phyloP scores from a whole-genome alignment of 306 rosid genomes.

The Malus sieversii region DNA sequence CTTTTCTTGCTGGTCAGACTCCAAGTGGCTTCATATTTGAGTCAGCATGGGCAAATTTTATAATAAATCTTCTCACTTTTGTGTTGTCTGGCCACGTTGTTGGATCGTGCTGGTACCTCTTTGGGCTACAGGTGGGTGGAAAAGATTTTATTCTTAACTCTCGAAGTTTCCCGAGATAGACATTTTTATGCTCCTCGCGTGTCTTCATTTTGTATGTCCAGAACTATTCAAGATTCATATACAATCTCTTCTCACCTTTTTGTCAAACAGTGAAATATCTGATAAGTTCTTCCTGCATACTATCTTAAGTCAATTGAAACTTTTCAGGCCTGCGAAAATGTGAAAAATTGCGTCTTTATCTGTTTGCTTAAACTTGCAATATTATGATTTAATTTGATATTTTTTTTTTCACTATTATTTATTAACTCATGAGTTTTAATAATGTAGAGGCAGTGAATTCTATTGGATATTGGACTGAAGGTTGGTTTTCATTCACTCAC shows the following conservation, averaged over 20 bases:
- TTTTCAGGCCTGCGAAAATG: background rate
- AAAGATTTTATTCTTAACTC: background rate
- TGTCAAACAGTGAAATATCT: background rate
- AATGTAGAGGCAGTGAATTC: background rate
- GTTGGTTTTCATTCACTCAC: background rate
- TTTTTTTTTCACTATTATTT: background rate
- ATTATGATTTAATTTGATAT: background rate
- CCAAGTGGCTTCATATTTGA: slow-evolving; percentile 70
- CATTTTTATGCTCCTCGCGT: background rate
- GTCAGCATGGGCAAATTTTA: slow-evolving; percentile 70
- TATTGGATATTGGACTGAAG: background rate
- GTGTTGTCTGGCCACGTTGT: slow-evolving; percentile 67
- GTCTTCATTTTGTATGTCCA: background rate
- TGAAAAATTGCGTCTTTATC: background rate
- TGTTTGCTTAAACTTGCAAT: background rate
- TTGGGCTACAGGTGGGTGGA: slow-evolving; percentile 66
- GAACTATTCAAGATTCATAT: background rate
- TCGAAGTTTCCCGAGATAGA: background rate
- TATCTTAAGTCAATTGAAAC: background rate
- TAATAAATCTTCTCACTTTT: slow-evolving; percentile 66
- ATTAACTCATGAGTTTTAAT: background rate
- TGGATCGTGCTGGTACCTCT: slow-evolving; percentile 79
- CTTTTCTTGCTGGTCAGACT: slow-evolving; percentile 60
- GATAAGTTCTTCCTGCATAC: background rate
- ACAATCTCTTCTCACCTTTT: too few relatives aligned